Conservation (phyloP, 2,329 filamentous ascomycete genomes). For the Ophiostoma novo-ulmi region DNA sequence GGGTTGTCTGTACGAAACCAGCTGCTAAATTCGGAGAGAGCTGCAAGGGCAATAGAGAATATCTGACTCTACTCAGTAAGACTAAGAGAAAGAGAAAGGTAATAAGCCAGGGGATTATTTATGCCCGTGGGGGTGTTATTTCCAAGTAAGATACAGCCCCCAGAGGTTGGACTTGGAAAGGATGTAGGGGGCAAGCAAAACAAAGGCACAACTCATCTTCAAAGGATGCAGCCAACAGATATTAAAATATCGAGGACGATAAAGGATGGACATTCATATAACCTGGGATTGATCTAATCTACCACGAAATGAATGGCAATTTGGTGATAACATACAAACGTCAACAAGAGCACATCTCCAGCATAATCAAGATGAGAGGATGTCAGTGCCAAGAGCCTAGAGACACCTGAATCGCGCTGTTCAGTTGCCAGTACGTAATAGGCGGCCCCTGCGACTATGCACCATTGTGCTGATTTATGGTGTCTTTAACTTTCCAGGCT, state of each 20-base stretch:
- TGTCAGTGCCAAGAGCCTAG: neutral
- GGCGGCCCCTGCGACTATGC: constrained; percentile 7
- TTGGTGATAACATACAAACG: neutral
- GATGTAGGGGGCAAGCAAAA: neutral
- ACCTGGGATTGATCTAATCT: no score
- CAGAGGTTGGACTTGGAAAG: neutral
- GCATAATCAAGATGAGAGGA: neutral
- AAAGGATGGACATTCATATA: neutral
- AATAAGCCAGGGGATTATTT: neutral
- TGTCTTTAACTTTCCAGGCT: neutral
- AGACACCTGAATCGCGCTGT: neutral
- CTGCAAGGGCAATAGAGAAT: neutral
- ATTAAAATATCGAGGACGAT: neutral
- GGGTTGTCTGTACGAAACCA: neutral
- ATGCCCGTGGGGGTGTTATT: neutral
- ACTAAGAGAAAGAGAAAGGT: neutral
- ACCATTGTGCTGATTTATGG: neutral
- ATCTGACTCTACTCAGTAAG: neutral
- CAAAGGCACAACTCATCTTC: neutral
- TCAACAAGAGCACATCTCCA: neutral
- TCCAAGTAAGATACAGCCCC: neutral
- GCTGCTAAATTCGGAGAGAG: neutral
- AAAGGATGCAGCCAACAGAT: neutral
- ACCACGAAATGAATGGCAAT: neutral
- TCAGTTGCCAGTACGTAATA: constrained; percentile 14